Base-by-base conservation (phyloP, 2,329 filamentous ascomycete species). In the Aquanectria penicillioides region DNA sequence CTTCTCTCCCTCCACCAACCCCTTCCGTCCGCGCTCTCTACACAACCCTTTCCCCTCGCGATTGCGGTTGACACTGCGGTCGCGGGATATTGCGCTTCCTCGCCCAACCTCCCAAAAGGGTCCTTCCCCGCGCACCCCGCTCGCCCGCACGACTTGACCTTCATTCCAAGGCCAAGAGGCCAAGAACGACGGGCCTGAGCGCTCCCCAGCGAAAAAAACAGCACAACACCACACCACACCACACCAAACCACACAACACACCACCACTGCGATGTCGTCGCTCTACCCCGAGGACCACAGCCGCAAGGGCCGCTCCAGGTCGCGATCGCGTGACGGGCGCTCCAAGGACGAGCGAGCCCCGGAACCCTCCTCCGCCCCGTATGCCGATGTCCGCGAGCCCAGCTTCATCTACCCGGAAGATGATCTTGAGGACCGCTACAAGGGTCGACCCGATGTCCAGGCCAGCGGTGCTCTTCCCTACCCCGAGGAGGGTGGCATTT, bases 261-360 rank as follows among this genome's bases (percentile, higher is more conserved):
- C 15, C 29, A 23, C 6, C 33, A 38, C 52, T 49, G 66, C 57
- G 67, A 86, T 86, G 83, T 85, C 84, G 83, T 86, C 84, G 65
- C 76, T 85, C 38, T 75, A 78, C 53, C 79, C 83, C 50, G 80
- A 81, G 57, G 78, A 80, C 54, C 71, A 71, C 57, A 72, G 74
- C 44, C 77, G 77, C 40, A 78, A 80, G 51, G 79, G 75, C 44
- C 81, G 82, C 50, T 81, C 82, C 48, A 77, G 78, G 49, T 86
- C 83, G 75, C 41, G 76, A 71, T 69, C 80, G 74, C 71, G 74
- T 59, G 73, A 74, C 55, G 69, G 71, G 25, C 74, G 74, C 40
- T 62, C 71, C n/a, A 70, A 61, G 43, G 71, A 73, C 29, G 70
- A 74, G 11, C 57, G 65, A 6, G 70, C 71, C 53, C 70, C 71